Evolutionary conservation across 1,284 basidiomycete species (phyloP).

Genomic region (Ceratobasidium sp.): DNA sequence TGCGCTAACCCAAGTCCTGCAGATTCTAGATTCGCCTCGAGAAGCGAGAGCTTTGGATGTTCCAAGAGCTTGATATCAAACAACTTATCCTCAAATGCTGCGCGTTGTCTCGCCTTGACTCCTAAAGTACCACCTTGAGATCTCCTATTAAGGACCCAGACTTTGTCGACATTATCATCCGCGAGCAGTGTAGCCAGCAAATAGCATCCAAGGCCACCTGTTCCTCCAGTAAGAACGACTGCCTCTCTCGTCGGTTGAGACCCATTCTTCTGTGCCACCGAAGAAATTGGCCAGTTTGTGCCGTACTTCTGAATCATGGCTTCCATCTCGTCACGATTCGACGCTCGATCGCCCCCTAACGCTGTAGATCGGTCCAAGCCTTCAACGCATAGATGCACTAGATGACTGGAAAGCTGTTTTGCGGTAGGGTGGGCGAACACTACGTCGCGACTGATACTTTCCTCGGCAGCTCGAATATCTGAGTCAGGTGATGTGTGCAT

Average conservation of each 20-base stretch:
- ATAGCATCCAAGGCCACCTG: slow-evolving; percentile 56
- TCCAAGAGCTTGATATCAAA: slow-evolving; percentile 23
- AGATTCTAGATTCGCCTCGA: slow-evolving; percentile 53
- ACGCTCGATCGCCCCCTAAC: no score
- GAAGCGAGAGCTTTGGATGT: slow-evolving; percentile 41
- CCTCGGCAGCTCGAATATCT: not conserved
- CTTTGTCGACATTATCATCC: slow-evolving; percentile 15
- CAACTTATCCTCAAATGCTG: slow-evolving; percentile 43
- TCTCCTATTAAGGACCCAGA: slow-evolving; percentile 47
- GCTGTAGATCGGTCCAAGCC: not conserved
- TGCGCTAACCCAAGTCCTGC: slow-evolving; percentile 52
- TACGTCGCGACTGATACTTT: not conserved
- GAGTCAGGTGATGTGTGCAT: not conserved
- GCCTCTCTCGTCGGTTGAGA: not conserved
- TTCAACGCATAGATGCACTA: not conserved
- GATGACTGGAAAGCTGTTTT: not conserved
- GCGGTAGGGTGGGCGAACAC: slow-evolving; percentile 19
- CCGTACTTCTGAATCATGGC: not conserved
- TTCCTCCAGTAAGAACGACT: slow-evolving; percentile 57
- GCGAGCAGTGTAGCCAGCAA: slow-evolving; percentile 53
- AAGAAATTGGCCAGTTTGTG: no score
- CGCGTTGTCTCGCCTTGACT: slow-evolving; percentile 31
- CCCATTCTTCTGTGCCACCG: no score
- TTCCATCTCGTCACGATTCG: not conserved
- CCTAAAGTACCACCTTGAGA: not conserved